Base-by-base conservation (phyloP, 192 early-diverging fungal species). In the Phlyctochytrium arcticum region DNA sequence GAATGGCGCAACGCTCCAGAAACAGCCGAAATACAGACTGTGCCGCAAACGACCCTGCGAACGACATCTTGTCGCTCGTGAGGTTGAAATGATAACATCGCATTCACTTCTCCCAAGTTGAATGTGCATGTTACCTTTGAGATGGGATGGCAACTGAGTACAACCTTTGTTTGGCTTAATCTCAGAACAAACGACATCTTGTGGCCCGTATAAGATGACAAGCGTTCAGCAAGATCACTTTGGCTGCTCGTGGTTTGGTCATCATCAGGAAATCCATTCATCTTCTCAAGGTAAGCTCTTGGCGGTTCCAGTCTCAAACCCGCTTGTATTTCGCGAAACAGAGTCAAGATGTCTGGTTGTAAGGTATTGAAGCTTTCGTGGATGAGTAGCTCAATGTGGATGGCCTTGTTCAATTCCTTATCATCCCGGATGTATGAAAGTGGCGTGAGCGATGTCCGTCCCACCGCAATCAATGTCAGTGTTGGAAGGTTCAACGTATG, bases 51-150 rank as follows among this genome's bases (percentile, higher is more conserved):
- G 70, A 66, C 60, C 62, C 63, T 54, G n/a, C 19, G 32, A 12
- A 49, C 31, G 42, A 36, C 60, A 21, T 21, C 47, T 9, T 34
- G 31, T 26, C 47, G 32, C 6, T 9, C 50, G n/a, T 61, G 67
- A 4, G 77, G 77, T 3, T 60, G 32, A 39, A 75, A 71, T 15
- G 71, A 66, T 24, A 75, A 62, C 42, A 92, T 44, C 54, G 89
- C 82, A 58, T 89, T 77, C 30, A 85, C 85, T 72, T 88, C 82
- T 27, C 89, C 80, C 76, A 88, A 77, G n/a, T 81, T 82, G 48
- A 88, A 64, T 10, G 76, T 79, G 23, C 85, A 85, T 42, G 77
- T 74, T 27, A 92, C 90, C 59, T 91, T 91, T 23, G 85, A 87
- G 54, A 74, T 73, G 15, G 90, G 90, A 37, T 89, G 82, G 44